Percentiles rank a stretch among this genome's conserved stretches.
These are phyloP conservation scores for Debaryomycetaceae sp. DNA, from an alignment of 1,139 yeast species.

Conservation along the genomic window DNA sequence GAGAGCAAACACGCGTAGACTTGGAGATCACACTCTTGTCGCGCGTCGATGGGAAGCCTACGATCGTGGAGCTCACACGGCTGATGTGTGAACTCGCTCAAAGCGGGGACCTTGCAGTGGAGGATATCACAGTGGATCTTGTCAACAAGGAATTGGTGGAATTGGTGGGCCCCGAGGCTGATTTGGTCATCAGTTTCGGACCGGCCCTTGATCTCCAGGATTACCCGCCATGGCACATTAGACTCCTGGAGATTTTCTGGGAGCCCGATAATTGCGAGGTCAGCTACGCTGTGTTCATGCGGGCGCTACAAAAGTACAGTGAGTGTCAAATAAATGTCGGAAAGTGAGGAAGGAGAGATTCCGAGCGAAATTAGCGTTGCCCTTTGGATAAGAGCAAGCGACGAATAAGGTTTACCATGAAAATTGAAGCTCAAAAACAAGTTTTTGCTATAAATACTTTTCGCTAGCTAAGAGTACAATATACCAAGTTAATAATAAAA, in stretches of 20 bases:
- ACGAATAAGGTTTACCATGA: constrained; percentile 3
- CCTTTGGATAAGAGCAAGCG: not conserved
- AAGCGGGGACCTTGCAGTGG: constrained; percentile 47
- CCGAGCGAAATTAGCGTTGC: not conserved
- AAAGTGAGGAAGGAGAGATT: constrained; percentile 22
- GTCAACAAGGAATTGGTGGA: constrained; percentile 68
- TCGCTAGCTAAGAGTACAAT: constrained; percentile 1
- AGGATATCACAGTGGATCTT: constrained; percentile 62
- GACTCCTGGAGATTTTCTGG: constrained; percentile 86
- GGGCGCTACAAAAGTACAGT: constrained; percentile 74
- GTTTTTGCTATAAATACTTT: constrained; percentile 1
- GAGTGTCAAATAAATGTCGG: constrained; percentile 83
- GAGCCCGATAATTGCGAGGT: constrained; percentile 76
- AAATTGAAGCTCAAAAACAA: constrained; percentile 4
- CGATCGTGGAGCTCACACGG: constrained; percentile 78
- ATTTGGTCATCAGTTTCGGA: constrained; percentile 73
- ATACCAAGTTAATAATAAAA: no score
- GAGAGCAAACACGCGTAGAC: constrained; percentile 26
- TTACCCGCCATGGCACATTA: constrained; percentile 96
- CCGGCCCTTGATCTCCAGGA: constrained; percentile 83
- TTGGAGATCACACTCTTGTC: constrained; percentile 61
- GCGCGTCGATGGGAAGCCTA: constrained; percentile 76
- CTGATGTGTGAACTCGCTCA: constrained; percentile 73
- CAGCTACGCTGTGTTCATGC: constrained; percentile 71
- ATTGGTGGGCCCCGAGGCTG: constrained; percentile 85